A percentile compares a stretch with the other conserved stretches of the same genome.
Evolutionary conservation across 768 basidiomycete species (phyloP).

Genomic region (Paxillus rubicundulus): DNA sequence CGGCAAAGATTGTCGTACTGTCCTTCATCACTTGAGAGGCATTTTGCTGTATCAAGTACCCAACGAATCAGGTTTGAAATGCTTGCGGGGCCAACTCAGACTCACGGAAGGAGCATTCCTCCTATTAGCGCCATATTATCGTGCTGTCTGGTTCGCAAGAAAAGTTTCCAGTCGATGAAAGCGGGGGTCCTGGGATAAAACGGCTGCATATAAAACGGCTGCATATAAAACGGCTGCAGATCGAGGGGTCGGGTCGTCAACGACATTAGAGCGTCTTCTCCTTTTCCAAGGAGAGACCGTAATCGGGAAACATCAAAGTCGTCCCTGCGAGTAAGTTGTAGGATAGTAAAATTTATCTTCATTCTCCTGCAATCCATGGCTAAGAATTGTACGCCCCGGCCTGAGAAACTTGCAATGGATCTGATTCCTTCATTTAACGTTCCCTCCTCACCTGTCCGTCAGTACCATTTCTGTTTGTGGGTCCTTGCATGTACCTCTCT

Average conservation of each 20-base stretch:
- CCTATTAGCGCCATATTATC: constrained; percentile 14
- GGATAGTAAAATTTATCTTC: too few species aligned
- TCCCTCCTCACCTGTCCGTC: constrained; percentile 17
- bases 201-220: too few species aligned
- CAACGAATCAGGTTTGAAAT: constrained; percentile 7
- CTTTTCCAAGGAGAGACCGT: constrained; percentile 18
- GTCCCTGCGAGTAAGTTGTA: constrained; percentile 5
- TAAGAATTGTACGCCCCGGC: constrained; percentile 12
- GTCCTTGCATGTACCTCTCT: constrained; percentile 15
- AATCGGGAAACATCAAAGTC: constrained; percentile 20
- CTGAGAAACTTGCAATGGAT: constrained; percentile 1
- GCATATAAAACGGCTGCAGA: constrained; percentile 17
- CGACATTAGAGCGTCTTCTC: constrained; percentile 18
- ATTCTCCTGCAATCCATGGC: background rate
- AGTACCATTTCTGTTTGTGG: constrained; percentile 11
- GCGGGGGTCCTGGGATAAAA: constrained; percentile 18
- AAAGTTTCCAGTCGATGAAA: constrained; percentile 38
- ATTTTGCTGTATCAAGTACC: constrained; percentile 29
- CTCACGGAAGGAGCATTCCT: constrained; percentile 16
- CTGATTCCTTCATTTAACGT: background rate
- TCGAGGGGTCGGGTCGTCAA: constrained; percentile 18
- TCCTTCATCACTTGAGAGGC: constrained; percentile 42
- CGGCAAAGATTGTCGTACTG: constrained; percentile 32
- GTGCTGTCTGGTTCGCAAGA: constrained; percentile 21
- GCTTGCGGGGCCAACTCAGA: background rate